These are phyloP conservation scores for Dactylellina leptospora DNA, from an alignment of 2,329 filamentous ascomycete genomes.

Conservation along the genomic window DNA sequence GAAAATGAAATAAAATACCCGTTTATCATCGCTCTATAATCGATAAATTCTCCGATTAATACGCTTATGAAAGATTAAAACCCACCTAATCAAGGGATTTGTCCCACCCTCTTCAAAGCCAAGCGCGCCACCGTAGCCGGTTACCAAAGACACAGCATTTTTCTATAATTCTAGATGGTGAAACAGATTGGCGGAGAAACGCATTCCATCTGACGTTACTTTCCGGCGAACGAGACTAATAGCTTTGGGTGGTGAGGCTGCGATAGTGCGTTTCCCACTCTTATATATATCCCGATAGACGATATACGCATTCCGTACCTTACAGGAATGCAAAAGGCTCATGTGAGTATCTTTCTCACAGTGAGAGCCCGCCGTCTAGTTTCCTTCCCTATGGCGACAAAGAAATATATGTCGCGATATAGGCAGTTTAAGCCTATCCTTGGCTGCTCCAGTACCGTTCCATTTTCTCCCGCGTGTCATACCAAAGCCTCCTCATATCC, in stretches of 20 bases:
- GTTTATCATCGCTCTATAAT: too few relatives aligned
- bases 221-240: background rate
- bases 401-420: too few relatives aligned
- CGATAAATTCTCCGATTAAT: too few relatives aligned
- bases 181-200: slow-evolving; percentile 19
- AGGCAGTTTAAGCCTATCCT: slow-evolving; percentile 10
- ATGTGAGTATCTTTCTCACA: slow-evolving; percentile 4
- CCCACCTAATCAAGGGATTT: too few relatives aligned
- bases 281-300: background rate
- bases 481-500: slow-evolving; percentile 54
- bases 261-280: slow-evolving; percentile 19
- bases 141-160: slow-evolving; percentile 1
- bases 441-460: slow-evolving; percentile 47
- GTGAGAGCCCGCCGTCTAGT: background rate
- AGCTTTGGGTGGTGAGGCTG: too few relatives aligned
- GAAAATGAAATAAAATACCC: too few relatives aligned
- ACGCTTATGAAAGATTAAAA: too few relatives aligned
- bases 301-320: slow-evolving; percentile 35
- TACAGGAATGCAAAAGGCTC: slow-evolving; percentile 33
- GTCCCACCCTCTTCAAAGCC: too few relatives aligned
- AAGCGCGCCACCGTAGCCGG: too few relatives aligned
- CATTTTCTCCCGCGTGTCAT: slow-evolving; percentile 32
- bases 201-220: slow-evolving; percentile 36
- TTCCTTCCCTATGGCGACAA: background rate
- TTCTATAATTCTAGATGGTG: slow-evolving; percentile 1